Evolutionary conservation across 2,329 filamentous ascomycete genomes (phyloP).

Genomic region (Cladosporium sp.): DNA sequence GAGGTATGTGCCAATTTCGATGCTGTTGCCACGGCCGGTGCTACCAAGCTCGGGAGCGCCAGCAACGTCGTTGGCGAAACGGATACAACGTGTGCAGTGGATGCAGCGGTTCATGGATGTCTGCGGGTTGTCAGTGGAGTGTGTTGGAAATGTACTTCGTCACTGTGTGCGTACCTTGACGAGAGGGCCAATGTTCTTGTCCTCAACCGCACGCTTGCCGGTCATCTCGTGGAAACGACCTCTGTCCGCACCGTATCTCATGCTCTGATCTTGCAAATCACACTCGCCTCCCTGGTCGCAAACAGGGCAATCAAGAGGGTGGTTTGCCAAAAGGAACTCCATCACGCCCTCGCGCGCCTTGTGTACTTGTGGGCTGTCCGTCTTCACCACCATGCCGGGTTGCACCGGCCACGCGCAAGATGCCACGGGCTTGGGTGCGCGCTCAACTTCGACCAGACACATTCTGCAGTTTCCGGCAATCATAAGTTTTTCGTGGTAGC

Average conservation of each 20-base stretch:
- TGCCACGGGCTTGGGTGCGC: conserved; percentile 91
- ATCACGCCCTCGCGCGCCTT: conserved; percentile 98
- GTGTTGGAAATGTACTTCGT: neutral
- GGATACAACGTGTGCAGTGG: conserved; percentile 95
- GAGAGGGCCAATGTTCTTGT: conserved; percentile 97
- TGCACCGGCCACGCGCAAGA: conserved; percentile 99
- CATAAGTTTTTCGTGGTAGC: conserved; percentile 99
- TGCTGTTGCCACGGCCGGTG: conserved; percentile 89
- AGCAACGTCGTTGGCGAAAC: conserved; percentile 95
- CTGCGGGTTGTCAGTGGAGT: conserved; percentile 32
- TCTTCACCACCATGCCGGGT: conserved; percentile 98
- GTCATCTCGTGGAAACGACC: conserved; percentile 94
- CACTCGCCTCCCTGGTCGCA: conserved; percentile 99
- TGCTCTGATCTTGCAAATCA: conserved; percentile 98
- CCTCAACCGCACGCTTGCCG: conserved; percentile 96
- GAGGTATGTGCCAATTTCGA: conserved; percentile 97
- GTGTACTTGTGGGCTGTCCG: conserved; percentile 90
- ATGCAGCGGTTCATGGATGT: conserved; percentile 99
- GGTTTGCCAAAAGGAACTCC: conserved; percentile 96
- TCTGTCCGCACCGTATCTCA: conserved; percentile 94
- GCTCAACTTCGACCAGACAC: conserved; percentile 98
- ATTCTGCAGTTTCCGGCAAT: conserved; percentile 99
- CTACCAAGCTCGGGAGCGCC: conserved; percentile 94
- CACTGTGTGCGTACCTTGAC: conserved; percentile 61
- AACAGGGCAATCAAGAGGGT: conserved; percentile 92